Conservation (phyloP, 2,329 filamentous ascomycete species). For the Penicillium sclerotigenum region DNA sequence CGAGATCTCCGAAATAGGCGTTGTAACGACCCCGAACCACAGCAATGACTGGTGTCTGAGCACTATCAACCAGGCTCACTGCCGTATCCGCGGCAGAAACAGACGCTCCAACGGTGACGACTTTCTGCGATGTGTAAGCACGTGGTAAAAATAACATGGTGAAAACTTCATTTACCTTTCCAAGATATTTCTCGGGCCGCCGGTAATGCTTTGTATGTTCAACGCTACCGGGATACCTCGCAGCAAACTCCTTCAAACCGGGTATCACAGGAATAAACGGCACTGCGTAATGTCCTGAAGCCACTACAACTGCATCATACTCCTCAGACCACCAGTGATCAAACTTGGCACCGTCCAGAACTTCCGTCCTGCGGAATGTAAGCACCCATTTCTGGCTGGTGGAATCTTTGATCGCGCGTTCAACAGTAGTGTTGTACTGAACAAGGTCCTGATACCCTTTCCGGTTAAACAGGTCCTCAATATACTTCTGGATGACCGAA, state of each 20-base stretch:
- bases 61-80: constrained; percentile 50
- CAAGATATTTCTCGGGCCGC: constrained; percentile 38
- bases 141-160: background rate
- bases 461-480: constrained; percentile 54
- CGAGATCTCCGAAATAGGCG: constrained; percentile 57
- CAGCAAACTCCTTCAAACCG: constrained; percentile 42
- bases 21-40: constrained; percentile 54
- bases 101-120: constrained; percentile 62
- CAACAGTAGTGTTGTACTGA: constrained; percentile 58
- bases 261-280: constrained; percentile 50
- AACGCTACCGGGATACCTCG: constrained; percentile 38
- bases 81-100: constrained; percentile 64
- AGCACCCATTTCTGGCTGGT: constrained; percentile 52
- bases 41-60: constrained; percentile 50
- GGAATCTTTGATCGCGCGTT: constrained; percentile 52
- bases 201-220: constrained; percentile 45
- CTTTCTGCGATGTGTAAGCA: constrained; percentile 41
- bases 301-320: constrained; percentile 62
- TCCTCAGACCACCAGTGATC: constrained; percentile 63
- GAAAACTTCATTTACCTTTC: constrained; percentile 25
- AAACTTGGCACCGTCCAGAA: constrained; percentile 23
- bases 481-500: constrained; percentile 54
- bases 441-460: constrained; percentile 51
- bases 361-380: constrained; percentile 46
- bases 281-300: constrained; percentile 59